Evolutionary conservation across 192 early-diverging fungal species (phyloP), one percentile per base, ranked within the genome.

Genomic region (Coemansia sp.): DNA sequence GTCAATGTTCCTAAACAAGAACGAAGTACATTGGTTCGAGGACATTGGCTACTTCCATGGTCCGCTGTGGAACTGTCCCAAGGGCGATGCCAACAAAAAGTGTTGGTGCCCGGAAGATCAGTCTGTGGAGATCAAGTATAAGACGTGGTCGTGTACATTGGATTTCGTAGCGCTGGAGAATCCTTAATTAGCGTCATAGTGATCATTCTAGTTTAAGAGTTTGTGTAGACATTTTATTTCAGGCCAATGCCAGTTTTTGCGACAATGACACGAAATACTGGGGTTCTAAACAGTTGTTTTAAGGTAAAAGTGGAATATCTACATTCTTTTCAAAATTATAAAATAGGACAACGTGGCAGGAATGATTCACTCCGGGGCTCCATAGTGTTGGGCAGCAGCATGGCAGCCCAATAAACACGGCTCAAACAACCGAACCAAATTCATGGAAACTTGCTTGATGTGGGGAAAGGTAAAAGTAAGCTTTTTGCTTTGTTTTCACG

Each of bases 1-100:
- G 4, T 74, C 84, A 8, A 72, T 91, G 68, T 80, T 85, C 59
- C 64, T 89, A 50, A 72, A 72, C 27, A 69, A 72, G 61, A 58
- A 72, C 21, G 74, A 89, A 38, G 82, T 91, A 5, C 87, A 89
- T 41, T 91, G 80, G 71, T 90, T 90, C 61, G 78, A 90, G 57
- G 86, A 90, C 69, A 88, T 90, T 69, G 88, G 87, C 9, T 89
- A 89, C 69, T 75, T 57, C 51, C 85, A 86, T 57, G 67, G 72
- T 0, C 65, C 61, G n/a, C 69, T 78, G 48, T 68, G 60, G 59
- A 67, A 74, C 59, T 74, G 72, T 25, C 72, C 72, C 61, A 65
- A 67, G 52, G 65, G 60, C 29, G 31, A 64, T 14, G 60, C 52
- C 58, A 68, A 72, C 59, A 61, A 67, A 54, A 73, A 73, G 63